phyloP scores from a whole-genome alignment of 1,284 basidiomycete species.

The Cutaneotrichosporon mucoides region DNA sequence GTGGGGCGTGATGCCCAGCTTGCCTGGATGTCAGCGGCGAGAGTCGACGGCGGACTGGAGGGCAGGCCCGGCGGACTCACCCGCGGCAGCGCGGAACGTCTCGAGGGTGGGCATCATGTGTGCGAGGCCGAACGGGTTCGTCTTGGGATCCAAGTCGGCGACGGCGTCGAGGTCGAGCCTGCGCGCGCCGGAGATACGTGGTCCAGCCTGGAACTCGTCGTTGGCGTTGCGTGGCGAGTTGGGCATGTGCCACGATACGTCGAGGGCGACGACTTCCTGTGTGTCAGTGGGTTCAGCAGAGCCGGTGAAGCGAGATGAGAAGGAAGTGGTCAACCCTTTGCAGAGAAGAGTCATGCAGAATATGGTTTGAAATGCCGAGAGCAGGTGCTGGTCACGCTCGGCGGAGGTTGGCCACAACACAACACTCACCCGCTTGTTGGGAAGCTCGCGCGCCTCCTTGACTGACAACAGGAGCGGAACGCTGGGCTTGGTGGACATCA shows the following conservation, averaged over 20 bases:
- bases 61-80: constrained; percentile 52
- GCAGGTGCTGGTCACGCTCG: too few relatives aligned
- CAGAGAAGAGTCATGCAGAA: too few relatives aligned
- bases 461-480: constrained; percentile 40
- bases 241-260: constrained; percentile 50
- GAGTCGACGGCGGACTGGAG: neutral
- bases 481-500: constrained; percentile 1
- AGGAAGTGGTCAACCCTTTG: too few relatives aligned
- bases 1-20: constrained; percentile 66
- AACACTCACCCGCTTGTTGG: constrained; percentile 6
- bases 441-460: constrained; percentile 27
- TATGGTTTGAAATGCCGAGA: too few relatives aligned
- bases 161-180: constrained; percentile 77
- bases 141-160: constrained; percentile 52
- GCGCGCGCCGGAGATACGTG: constrained; percentile 66
- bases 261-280: constrained; percentile 31
- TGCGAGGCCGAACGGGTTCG: constrained; percentile 64
- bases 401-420: too few relatives aligned
- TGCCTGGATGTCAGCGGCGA: constrained; percentile 51
- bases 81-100: constrained; percentile 73
- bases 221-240: constrained; percentile 41
- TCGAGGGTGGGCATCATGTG: constrained; percentile 86
- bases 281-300: neutral
- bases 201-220: constrained; percentile 43
- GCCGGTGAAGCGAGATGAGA: too few relatives aligned